These are phyloP conservation scores for Alternaria sp. DNA, from an alignment of 2,329 filamentous ascomycete genomes.

Conservation along the genomic window DNA sequence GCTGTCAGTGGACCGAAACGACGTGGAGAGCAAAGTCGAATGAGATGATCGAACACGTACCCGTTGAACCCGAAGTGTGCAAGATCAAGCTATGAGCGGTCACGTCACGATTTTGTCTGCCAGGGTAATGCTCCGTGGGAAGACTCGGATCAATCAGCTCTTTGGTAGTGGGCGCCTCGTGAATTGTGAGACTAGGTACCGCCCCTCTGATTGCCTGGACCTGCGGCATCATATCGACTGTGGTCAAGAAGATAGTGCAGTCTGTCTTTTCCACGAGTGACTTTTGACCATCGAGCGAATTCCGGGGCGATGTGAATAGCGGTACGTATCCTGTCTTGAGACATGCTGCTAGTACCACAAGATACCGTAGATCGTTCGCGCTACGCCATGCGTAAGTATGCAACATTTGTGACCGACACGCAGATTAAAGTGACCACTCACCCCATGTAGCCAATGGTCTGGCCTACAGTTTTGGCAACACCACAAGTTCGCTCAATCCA, in stretches of 20 bases:
- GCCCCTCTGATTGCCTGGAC: neutral
- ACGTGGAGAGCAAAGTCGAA: too few species aligned
- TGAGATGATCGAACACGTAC: neutral
- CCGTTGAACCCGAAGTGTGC: conserved; percentile 6
- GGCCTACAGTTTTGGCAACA: neutral
- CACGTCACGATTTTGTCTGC: neutral
- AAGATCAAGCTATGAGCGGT: neutral
- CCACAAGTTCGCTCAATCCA: neutral
- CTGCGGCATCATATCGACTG: neutral
- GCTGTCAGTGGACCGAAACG: neutral
- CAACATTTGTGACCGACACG: rapidly evolving
- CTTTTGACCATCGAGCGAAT: neutral
- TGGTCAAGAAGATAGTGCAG: neutral
- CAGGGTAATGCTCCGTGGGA: neutral
- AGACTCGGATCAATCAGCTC: neutral
- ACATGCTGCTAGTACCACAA: neutral
- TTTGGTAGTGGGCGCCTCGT: neutral
- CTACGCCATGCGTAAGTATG: neutral
- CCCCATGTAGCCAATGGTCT: conserved; percentile 6
- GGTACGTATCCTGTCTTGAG: conserved; percentile 5
- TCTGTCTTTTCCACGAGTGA: neutral
- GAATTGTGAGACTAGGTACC: neutral
- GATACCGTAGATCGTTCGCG: conserved; percentile 1
- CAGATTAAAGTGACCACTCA: neutral
- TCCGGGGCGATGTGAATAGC: conserved; percentile 1